A percentile compares a stretch with the other conserved stretches of the same genome.
Evolutionary conservation across 139 green algal species (phyloP).

Genomic region (Coccomyxa sp.): DNA sequence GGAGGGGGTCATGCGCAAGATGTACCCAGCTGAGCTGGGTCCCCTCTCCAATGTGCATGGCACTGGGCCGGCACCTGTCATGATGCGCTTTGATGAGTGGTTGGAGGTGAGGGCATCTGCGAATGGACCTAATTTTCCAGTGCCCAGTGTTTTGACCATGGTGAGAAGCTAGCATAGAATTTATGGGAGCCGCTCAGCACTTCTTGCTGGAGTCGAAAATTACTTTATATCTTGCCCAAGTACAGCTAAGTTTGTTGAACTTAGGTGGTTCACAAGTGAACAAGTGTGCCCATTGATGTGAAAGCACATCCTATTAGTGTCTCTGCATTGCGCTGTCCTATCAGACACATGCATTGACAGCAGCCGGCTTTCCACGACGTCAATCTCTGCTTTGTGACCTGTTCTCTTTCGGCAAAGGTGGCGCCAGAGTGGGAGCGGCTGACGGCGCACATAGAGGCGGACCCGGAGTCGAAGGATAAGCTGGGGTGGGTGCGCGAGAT

Average conservation of each 20-base stretch:
- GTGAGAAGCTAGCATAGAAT: too few relatives aligned
- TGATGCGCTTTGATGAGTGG: conserved; percentile 52
- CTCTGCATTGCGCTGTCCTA: too few relatives aligned
- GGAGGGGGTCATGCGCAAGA: conserved; percentile 37
- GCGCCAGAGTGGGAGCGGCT: conserved; percentile 71
- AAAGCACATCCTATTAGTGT: too few relatives aligned
- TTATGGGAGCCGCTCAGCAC: too few relatives aligned
- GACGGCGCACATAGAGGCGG: conserved; percentile 70
- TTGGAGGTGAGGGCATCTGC: conserved; percentile 21
- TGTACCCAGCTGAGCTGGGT: conserved; percentile 32
- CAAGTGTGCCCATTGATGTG: too few relatives aligned
- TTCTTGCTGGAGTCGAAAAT: too few relatives aligned
- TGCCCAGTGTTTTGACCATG: too few relatives aligned
- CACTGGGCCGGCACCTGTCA: conserved; percentile 37
- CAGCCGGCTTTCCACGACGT: too few relatives aligned
- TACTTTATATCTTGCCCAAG: too few relatives aligned
- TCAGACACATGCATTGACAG: too few relatives aligned
- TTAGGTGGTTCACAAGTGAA: too few relatives aligned
- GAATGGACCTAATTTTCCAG: neutral
- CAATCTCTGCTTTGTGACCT: neutral
- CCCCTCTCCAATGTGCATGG: conserved; percentile 34
- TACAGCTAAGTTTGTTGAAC: too few relatives aligned
- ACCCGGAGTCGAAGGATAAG: conserved; percentile 46
- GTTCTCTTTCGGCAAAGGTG: conserved; percentile 23
- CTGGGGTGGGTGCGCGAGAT: conserved; percentile 82